Percentiles rank a stretch among this genome's conserved stretches.
These are phyloP conservation scores for Solidago caesia DNA, from an alignment of 129 eudicot species.

Conservation along the genomic window DNA sequence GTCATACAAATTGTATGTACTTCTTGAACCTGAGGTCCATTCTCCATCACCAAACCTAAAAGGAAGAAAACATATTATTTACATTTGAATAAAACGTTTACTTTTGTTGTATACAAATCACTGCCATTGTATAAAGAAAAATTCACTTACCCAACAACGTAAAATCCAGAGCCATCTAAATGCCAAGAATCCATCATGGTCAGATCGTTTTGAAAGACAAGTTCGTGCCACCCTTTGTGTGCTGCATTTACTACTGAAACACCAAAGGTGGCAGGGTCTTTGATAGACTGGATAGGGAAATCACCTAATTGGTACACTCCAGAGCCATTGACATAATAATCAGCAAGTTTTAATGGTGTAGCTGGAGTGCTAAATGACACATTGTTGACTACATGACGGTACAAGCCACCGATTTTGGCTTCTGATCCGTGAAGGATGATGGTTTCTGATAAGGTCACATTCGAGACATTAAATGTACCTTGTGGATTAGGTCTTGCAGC, in stretches of 20 bases:
- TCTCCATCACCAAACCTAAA: conserved; percentile 69
- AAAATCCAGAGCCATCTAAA: conserved; percentile 77
- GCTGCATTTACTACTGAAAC: conserved; percentile 53
- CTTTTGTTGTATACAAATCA: not conserved
- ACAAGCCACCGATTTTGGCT: conserved; percentile 36
- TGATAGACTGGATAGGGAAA: conserved; percentile 48
- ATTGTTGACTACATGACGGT: conserved; percentile 55
- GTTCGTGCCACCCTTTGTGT: conserved; percentile 79
- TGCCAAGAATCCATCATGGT: conserved; percentile 74
- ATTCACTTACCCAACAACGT: conserved; percentile 62
- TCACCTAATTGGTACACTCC: conserved; percentile 62
- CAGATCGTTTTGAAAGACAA: conserved; percentile 56
- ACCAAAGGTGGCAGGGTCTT: conserved; percentile 35
- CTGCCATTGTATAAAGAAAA: not conserved
- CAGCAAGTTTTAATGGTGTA: conserved; percentile 74
- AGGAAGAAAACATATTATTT: not conserved
- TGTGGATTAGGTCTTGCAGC: conserved; percentile 91
- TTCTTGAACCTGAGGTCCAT: conserved; percentile 48
- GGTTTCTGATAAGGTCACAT: conserved; percentile 61
- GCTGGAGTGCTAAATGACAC: conserved; percentile 51
- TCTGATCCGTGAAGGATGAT: conserved; percentile 59
- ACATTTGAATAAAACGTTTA: not conserved
- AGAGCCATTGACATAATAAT: conserved; percentile 57
- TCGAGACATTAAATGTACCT: conserved; percentile 77
- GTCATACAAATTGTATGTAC: conserved; percentile 54